Evolutionary conservation across 345 rosid species (phyloP).

Genomic region (Cardiospermum halicacabum): DNA sequence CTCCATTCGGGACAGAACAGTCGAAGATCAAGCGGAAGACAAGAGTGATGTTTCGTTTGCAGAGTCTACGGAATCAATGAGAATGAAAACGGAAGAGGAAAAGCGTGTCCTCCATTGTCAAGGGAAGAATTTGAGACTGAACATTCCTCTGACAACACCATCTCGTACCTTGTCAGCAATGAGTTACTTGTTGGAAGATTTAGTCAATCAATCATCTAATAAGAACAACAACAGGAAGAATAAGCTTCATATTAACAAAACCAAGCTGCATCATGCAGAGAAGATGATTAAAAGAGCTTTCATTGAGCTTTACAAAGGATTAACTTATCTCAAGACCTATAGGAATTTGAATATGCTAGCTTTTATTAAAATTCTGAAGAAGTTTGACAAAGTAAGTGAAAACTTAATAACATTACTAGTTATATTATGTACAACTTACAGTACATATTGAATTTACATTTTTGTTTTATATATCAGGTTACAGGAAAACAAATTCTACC

Average conservation of each 20-base stretch:
- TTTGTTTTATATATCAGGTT: slow-evolving; percentile 35
- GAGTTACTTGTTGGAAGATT: slow-evolving; percentile 70
- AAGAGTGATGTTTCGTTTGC: slow-evolving; percentile 26
- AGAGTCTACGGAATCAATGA: slow-evolving; percentile 37
- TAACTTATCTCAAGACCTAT: slow-evolving; percentile 85
- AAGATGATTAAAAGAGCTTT: slow-evolving; percentile 89
- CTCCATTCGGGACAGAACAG: slow-evolving; percentile 51
- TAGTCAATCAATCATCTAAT: slow-evolving; percentile 59
- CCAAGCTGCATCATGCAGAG: slow-evolving; percentile 77
- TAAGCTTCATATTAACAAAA: slow-evolving; percentile 60
- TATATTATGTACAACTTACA: too few relatives aligned
- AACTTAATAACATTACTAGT: too few relatives aligned
- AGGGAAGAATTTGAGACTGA: slow-evolving; percentile 76
- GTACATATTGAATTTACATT: background rate
- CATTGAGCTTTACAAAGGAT: slow-evolving; percentile 79
- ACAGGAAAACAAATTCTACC: slow-evolving; percentile 90
- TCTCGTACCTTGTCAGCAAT: slow-evolving; percentile 80
- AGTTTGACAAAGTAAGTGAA: slow-evolving; percentile 74
- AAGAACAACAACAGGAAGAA: slow-evolving; percentile 54
- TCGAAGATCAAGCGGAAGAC: slow-evolving; percentile 50
- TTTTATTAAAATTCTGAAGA: slow-evolving; percentile 90
- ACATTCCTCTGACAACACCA: slow-evolving; percentile 84
- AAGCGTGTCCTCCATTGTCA: slow-evolving; percentile 56
- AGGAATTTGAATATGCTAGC: slow-evolving; percentile 97
- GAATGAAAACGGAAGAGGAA: slow-evolving; percentile 41